phyloP scores from a whole-genome alignment of 1,284 basidiomycete genomes.

The Naganishia albida region DNA sequence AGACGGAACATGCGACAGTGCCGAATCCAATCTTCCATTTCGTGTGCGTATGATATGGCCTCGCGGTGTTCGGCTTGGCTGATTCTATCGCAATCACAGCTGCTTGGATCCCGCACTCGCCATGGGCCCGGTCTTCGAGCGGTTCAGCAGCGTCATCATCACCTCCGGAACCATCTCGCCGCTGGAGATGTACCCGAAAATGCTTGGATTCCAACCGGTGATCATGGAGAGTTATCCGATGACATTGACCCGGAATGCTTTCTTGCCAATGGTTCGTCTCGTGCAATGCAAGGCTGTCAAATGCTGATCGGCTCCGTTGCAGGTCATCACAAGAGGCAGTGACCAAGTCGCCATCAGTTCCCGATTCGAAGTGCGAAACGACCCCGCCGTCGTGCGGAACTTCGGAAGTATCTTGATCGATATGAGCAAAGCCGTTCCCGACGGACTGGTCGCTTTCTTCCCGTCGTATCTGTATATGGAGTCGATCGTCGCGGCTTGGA shows the following conservation, averaged over 20 bases:
- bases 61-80: not conserved
- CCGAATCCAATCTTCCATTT: slow-evolving; percentile 99
- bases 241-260: slow-evolving; percentile 95
- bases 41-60: slow-evolving; percentile 63
- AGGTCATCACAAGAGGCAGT: slow-evolving; percentile 96
- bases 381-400: slow-evolving; percentile 97
- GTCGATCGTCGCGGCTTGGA: slow-evolving; percentile 98
- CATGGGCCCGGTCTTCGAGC: slow-evolving; percentile 96
- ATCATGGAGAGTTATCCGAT: slow-evolving; percentile 97
- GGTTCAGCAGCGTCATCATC: slow-evolving; percentile 97
- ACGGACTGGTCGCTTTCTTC: slow-evolving; percentile 99
- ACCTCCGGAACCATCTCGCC: slow-evolving; percentile 98
- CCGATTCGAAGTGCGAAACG: slow-evolving; percentile 98
- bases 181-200: slow-evolving; percentile 98
- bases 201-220: slow-evolving; percentile 96
- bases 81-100: slow-evolving; percentile 55
- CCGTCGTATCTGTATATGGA: slow-evolving; percentile 99
- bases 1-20: slow-evolving; percentile 97
- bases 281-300: too few species aligned
- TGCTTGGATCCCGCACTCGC: slow-evolving; percentile 97
- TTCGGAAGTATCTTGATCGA: slow-evolving; percentile 98
- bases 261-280: slow-evolving; percentile 81
- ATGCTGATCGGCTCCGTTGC: not conserved
- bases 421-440: slow-evolving; percentile 95
- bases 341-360: slow-evolving; percentile 99